Evolutionary conservation across 2,329 filamentous ascomycete genomes (phyloP).

Genomic region (Diaporthe sp.): DNA sequence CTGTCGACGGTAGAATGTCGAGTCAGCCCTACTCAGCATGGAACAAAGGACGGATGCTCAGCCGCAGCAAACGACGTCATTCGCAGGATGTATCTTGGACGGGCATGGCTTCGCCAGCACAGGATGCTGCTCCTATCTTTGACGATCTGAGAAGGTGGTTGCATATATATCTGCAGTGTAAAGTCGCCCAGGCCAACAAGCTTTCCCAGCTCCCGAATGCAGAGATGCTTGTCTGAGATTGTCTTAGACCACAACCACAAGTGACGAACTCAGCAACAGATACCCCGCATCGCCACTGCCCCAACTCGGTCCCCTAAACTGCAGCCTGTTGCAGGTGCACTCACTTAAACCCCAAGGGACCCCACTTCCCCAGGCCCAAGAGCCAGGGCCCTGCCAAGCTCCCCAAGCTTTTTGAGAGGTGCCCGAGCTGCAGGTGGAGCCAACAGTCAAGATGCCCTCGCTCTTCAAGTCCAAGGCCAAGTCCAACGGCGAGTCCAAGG

Average conservation of each 20-base stretch:
- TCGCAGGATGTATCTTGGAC: neutral
- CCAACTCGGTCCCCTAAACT: neutral
- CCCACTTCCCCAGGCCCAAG: slow-evolving; percentile 4
- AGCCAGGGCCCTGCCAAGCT: slow-evolving; percentile 3
- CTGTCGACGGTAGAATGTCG: neutral
- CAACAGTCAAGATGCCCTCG: slow-evolving; percentile 15
- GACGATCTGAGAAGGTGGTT: neutral
- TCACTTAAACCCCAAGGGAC: neutral
- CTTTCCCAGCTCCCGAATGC: neutral
- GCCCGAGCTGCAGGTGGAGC: neutral
- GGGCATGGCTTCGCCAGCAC: neutral
- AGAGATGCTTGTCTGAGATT: neutral
- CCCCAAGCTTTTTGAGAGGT: neutral
- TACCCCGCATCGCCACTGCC: neutral
- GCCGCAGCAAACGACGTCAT: neutral
- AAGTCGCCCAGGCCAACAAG: neutral
- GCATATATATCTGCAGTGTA: neutral
- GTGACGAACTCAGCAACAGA: neutral
- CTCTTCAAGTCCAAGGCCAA: slow-evolving; percentile 22
- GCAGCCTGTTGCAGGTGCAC: neutral
- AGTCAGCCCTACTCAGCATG: slow-evolving; percentile 3
- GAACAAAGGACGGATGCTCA: slow-evolving; percentile 10
- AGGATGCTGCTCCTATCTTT: neutral
- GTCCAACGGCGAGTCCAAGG: neutral
- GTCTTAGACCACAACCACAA: neutral